Evolutionary conservation across 345 rosid genomes (phyloP).

Genomic region (Toxicodendron radicans): DNA sequence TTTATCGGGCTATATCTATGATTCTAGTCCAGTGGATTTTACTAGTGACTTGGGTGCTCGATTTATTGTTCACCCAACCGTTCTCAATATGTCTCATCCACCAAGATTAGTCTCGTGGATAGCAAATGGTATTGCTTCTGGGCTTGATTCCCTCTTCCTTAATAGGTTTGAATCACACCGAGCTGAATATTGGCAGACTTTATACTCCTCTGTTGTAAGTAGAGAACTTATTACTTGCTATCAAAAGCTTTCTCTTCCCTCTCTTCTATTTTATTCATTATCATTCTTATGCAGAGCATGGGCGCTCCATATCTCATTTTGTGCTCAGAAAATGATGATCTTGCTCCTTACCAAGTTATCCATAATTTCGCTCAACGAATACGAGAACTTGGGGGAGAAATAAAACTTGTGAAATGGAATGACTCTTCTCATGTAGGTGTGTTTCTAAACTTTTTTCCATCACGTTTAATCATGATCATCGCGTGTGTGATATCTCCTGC

Average conservation of each 20-base stretch:
- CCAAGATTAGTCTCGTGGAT: slow-evolving; percentile 71
- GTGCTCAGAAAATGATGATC: slow-evolving; percentile 79
- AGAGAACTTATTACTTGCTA: not conserved
- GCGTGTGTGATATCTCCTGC: slow-evolving; percentile 4
- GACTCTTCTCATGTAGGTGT: slow-evolving; percentile 92
- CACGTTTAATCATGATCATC: slow-evolving; percentile 11
- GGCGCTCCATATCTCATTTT: slow-evolving; percentile 81
- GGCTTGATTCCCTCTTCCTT: slow-evolving; percentile 85
- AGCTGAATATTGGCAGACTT: slow-evolving; percentile 91
- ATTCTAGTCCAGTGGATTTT: slow-evolving; percentile 89
- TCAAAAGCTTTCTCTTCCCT: not conserved
- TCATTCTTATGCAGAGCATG: slow-evolving; percentile 49
- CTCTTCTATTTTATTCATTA: slow-evolving; percentile 9
- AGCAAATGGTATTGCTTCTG: slow-evolving; percentile 68
- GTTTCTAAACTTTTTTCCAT: slow-evolving; percentile 25
- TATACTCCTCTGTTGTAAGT: slow-evolving; percentile 87
- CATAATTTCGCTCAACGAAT: slow-evolving; percentile 71
- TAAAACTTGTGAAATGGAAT: slow-evolving; percentile 72
- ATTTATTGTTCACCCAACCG: slow-evolving; percentile 77
- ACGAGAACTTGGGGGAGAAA: slow-evolving; percentile 72
- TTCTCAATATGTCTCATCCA: slow-evolving; percentile 64
- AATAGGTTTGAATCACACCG: slow-evolving; percentile 85
- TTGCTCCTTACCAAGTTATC: slow-evolving; percentile 73
- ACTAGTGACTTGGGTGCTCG: slow-evolving; percentile 73
- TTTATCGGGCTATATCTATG: slow-evolving; percentile 74